Percentiles rank a stretch among this genome's conserved stretches.
Evolutionary conservation across 192 early-diverging fungal genomes (phyloP).

Genomic region (Backusella psychrophila): DNA sequence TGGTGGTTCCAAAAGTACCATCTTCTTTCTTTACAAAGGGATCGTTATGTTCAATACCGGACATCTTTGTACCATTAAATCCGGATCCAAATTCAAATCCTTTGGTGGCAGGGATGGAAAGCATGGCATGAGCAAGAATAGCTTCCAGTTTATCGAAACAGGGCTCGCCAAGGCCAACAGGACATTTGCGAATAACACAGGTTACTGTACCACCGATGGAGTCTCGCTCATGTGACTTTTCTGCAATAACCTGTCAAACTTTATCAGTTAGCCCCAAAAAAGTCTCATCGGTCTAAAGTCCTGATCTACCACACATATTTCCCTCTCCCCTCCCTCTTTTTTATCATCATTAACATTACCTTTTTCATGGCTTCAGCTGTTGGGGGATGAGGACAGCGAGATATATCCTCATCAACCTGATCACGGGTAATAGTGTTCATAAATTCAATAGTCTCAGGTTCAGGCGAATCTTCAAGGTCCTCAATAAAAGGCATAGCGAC

Average conservation of each 20-base stretch:
- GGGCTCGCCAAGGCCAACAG: conserved; percentile 93
- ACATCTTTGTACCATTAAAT: conserved; percentile 82
- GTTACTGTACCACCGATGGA: conserved; percentile 94
- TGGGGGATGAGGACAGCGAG: conserved; percentile 83
- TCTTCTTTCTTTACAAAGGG: conserved; percentile 64
- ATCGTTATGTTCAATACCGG: conserved; percentile 93
- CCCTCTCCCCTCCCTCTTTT: background rate
- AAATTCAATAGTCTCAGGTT: conserved; percentile 57
- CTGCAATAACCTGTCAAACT: conserved; percentile 52
- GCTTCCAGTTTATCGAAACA: conserved; percentile 99
- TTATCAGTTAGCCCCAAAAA: background rate
- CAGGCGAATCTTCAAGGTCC: conserved; percentile 37
- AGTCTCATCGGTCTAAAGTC: conserved; percentile 2
- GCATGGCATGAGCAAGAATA: conserved; percentile 94
- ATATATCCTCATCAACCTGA: conserved; percentile 77
- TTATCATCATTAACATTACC: conserved; percentile 32
- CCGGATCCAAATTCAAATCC: conserved; percentile 97
- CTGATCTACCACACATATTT: background rate
- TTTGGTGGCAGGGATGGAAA: conserved; percentile 99
- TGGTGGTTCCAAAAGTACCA: conserved; percentile 74
- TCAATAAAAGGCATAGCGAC: conserved; percentile 70
- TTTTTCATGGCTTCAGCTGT: conserved; percentile 77
- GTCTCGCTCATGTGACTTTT: conserved; percentile 76
- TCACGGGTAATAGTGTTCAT: conserved; percentile 69
- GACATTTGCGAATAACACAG: conserved; percentile 93